Evolutionary conservation across 2,329 filamentous ascomycete species (phyloP), one percentile per base, ranked within the genome.

Genomic region (Domatiomyces globalis): DNA sequence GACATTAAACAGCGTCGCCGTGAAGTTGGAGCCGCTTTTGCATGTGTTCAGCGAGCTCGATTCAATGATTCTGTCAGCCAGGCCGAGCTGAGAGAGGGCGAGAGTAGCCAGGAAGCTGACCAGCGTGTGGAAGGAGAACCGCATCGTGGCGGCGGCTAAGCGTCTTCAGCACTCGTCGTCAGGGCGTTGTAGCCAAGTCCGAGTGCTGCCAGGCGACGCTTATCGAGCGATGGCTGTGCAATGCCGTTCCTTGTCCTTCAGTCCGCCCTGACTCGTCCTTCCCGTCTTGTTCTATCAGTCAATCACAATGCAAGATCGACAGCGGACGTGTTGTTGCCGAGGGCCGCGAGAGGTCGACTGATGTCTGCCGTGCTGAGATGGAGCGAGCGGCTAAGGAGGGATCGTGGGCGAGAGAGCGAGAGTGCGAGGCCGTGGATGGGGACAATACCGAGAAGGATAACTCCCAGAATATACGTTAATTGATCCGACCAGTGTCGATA

Each of bases 1-100:
- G 45, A 95, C 84, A 61, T 94, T 84, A 78, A 95, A 95, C 53
- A 92, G 76, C 61, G 84, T 88, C 61, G 89, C 88, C 4, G 85
- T 85, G 68, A 95, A 94, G 63, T 81, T 83, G 25, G 85, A 90
- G 68, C 90, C 83, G 53, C 80, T 73, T 74, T 89, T 85, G 70
- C 89, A 95, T 46, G 84, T 78, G 67, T 86, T 88, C 60, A 95
- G 77, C 22, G 89, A 94, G 64, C 78, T 85, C 51, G 89, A 92
- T 61, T 82, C 75, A 62, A 96, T 84, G 63, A 87, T 73, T 57
- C 75, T 76, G 63, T 80, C 74, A 56, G 79, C 84, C 53, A 78
- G 71, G 51, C 72, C 75, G 54, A 77, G 69, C 49, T 77, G 65
- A n/a, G 67, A 55, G 50, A 65, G 56, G 45, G 58, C 62, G 54